Conservation (phyloP, 2,329 filamentous ascomycete species). For the Ophiostoma perfectum region DNA sequence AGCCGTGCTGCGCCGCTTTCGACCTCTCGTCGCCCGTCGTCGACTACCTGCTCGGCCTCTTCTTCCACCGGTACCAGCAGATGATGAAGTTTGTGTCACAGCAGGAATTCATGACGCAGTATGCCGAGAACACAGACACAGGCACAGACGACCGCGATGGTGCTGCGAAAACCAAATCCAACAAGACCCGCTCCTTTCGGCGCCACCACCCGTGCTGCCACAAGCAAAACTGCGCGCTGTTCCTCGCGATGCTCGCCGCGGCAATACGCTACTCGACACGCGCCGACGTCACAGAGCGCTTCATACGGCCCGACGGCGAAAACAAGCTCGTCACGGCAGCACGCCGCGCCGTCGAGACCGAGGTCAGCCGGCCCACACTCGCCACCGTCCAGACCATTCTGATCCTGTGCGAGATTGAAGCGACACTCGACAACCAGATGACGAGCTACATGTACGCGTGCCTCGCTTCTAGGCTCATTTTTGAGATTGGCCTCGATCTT, state of each 20-base stretch:
- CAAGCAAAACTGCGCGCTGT: constrained; percentile 17
- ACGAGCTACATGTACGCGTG: constrained; percentile 24
- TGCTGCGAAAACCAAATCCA: not conserved
- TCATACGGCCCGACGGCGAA: constrained; percentile 14
- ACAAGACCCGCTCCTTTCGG: not conserved
- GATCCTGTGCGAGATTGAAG: constrained; percentile 23
- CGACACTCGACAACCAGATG: constrained; percentile 22
- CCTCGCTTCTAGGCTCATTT: constrained; percentile 21
- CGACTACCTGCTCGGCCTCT: constrained; percentile 20
- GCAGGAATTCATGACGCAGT: constrained; percentile 15
- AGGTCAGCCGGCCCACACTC: constrained; percentile 18
- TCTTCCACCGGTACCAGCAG: constrained; percentile 22
- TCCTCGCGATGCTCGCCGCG: constrained; percentile 22
- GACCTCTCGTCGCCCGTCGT: constrained; percentile 16
- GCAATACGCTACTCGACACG: constrained; percentile 21
- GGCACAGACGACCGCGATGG: not conserved
- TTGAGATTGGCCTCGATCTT: constrained; percentile 21
- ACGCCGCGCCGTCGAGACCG: constrained; percentile 17
- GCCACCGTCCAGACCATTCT: constrained; percentile 22
- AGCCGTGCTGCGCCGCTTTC: constrained; percentile 12
- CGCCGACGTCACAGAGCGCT: constrained; percentile 15
- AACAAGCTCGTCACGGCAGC: constrained; percentile 18
- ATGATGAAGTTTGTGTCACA: constrained; percentile 23
- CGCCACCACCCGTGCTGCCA: constrained; percentile 16
- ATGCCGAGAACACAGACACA: not conserved